Evolutionary conservation across 495 filamentous ascomycete genomes (phyloP).

Genomic region (Xylaria grammica): DNA sequence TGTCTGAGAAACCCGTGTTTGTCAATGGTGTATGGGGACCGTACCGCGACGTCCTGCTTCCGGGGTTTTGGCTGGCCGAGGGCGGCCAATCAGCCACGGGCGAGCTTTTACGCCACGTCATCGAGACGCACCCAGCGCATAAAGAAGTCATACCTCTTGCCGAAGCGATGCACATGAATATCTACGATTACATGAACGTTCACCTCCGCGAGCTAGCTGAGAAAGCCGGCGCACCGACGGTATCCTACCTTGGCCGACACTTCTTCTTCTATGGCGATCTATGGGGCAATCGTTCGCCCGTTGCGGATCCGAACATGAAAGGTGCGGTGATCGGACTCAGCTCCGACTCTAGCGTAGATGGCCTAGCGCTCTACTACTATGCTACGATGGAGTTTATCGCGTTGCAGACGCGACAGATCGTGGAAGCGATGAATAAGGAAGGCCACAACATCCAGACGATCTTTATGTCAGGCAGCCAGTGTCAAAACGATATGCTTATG

Average conservation of each 20-base stretch:
- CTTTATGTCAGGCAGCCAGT: slow-evolving; percentile 98
- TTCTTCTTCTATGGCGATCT: slow-evolving; percentile 98
- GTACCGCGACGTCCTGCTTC: slow-evolving; percentile 90
- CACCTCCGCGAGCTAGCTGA: slow-evolving; percentile 78
- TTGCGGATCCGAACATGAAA: slow-evolving; percentile 90
- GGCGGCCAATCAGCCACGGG: slow-evolving; percentile 96
- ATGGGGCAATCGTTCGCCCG: slow-evolving; percentile 95
- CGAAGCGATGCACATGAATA: slow-evolving; percentile 76
- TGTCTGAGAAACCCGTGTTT: slow-evolving; percentile 90
- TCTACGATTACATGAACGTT: slow-evolving; percentile 93
- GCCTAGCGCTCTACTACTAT: slow-evolving; percentile 90
- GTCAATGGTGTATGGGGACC: slow-evolving; percentile 96
- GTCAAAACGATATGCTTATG: slow-evolving; percentile 93
- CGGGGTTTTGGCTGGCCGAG: slow-evolving; percentile 93
- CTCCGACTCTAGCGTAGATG: slow-evolving; percentile 82
- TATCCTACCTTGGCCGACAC: slow-evolving; percentile 86
- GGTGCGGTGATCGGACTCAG: slow-evolving; percentile 85
- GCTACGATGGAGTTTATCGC: slow-evolving; percentile 96
- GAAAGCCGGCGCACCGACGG: slow-evolving; percentile 68
- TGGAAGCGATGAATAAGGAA: slow-evolving; percentile 85
- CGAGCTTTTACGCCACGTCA: slow-evolving; percentile 88
- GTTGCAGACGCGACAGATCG: slow-evolving; percentile 92
- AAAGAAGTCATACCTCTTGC: slow-evolving; percentile 76
- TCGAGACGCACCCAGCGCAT: slow-evolving; percentile 92
- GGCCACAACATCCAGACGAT: slow-evolving; percentile 88